Base-by-base conservation (phyloP, 2,329 filamentous ascomycete genomes). In the Clarireedia homoeocarpa region DNA sequence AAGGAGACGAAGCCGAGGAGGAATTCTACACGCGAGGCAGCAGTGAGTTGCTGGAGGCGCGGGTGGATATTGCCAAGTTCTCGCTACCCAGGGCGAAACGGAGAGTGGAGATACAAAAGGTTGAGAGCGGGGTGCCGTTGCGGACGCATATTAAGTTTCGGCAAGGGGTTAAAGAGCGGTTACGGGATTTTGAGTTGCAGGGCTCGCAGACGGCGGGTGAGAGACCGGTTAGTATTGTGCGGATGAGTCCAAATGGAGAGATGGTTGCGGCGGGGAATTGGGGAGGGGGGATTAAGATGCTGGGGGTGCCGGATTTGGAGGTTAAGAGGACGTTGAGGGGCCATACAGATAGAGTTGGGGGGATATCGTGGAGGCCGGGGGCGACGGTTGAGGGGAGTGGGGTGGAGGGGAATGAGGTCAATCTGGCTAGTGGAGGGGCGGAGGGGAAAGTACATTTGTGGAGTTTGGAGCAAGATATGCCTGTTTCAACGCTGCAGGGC, bases 21-120 rank as follows among this genome's bases (percentile, higher is more conserved):
- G 94, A 99, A 65, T 99, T 96, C 71, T 99, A 96, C 70, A 96
- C 92, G 0, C 81, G 88, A 64, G 94, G 94, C 3, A 82, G 84
- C 1, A 77, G 82, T 4, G 84, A 85, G 42, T 76, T 99, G 24
- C 73, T 96, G 4, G 77, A 87, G 51, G 89, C 90, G 2, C 81
- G 94, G 58, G 83, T 84, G 65, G 80, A 86, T 26, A 91, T 99
- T 59, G 90, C 91, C 6, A 78, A 80, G 47, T 97, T 86, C 71
- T 95, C 91, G 5, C 73, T 99, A 49, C 90, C 91, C 1, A 79
- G 89, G 55, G 89, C 94, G 51, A 89, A 88, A 69, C 81, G 81
- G 63, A 82, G 92, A 61, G 75, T 94, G 4, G 83, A 82, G 20
- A 86, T 86, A 63, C 90, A 96, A 69, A 88, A 86, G 66, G 76